Conservation (phyloP, 1,284 basidiomycete genomes). For the Coriolopsis trogii region DNA sequence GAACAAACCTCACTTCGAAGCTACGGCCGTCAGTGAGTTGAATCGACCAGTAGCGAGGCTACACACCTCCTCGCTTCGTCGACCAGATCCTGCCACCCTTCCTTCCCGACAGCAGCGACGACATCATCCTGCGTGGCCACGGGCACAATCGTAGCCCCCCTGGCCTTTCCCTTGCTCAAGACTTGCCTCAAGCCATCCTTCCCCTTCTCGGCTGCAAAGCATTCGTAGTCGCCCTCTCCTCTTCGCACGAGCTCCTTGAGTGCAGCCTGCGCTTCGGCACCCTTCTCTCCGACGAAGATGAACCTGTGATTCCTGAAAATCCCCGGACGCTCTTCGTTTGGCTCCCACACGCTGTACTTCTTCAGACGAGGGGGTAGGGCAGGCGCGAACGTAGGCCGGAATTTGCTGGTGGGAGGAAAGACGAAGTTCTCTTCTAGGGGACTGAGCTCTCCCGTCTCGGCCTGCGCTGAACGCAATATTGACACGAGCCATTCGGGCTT, state of each 20-base stretch:
- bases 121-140: constrained; percentile 52
- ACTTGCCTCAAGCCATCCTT: constrained; percentile 50
- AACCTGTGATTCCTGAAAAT: constrained; percentile 58
- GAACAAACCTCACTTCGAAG: constrained; percentile 32
- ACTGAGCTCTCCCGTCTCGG: constrained; percentile 38
- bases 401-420: constrained; percentile 55
- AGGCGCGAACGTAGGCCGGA: constrained; percentile 56
- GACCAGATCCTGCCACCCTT: constrained; percentile 53
- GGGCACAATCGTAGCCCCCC: constrained; percentile 52
- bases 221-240: constrained; percentile 61
- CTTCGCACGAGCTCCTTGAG: constrained; percentile 53
- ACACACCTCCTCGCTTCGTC: constrained; percentile 54
- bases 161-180: constrained; percentile 48
- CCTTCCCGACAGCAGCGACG: constrained; percentile 49
- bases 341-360: constrained; percentile 60
- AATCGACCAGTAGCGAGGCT: background rate
- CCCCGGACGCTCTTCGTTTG: constrained; percentile 57
- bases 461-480: constrained; percentile 49
- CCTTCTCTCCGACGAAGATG: constrained; percentile 59
- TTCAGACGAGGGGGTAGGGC: constrained; percentile 51
- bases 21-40: constrained; percentile 21
- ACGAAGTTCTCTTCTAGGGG: constrained; percentile 52
- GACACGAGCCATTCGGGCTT: constrained; percentile 67
- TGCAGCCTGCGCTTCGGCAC: constrained; percentile 48
- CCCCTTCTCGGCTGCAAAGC: constrained; percentile 53